A percentile compares a stretch with the other conserved stretches of the same genome.
phyloP scores from a whole-genome alignment of 2,329 filamentous ascomycete genomes.

The Arthrobotrys megalospora region DNA sequence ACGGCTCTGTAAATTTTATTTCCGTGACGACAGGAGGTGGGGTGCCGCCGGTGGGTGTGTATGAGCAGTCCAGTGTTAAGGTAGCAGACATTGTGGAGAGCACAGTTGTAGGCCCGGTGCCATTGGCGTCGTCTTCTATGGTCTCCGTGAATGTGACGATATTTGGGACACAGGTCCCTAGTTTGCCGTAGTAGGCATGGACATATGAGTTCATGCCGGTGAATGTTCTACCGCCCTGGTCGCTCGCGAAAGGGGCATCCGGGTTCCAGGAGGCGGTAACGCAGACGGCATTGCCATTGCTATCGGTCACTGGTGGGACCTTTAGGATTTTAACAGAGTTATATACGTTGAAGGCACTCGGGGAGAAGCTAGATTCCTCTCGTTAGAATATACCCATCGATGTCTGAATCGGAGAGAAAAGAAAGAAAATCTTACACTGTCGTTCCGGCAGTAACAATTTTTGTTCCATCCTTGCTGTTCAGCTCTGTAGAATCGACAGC shows the following conservation, averaged over 20 bases:
- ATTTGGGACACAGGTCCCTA: background rate
- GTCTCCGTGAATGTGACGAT: slow-evolving; percentile 8
- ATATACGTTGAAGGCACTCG: slow-evolving; percentile 31
- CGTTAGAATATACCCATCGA: slow-evolving; percentile 3
- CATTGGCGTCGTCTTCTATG: slow-evolving; percentile 1
- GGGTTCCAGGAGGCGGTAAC: slow-evolving; percentile 11
- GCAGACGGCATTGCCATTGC: slow-evolving; percentile 21
- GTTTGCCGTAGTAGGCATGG: slow-evolving; percentile 28
- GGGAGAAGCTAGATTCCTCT: slow-evolving; percentile 25
- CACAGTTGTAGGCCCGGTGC: slow-evolving; percentile 1
- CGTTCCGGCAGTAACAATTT: slow-evolving; percentile 19
- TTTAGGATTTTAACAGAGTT: slow-evolving; percentile 29
- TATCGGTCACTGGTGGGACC: slow-evolving; percentile 20
- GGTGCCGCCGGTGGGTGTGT: background rate
- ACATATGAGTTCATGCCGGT: slow-evolving; percentile 31
- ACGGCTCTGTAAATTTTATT: slow-evolving; percentile 27
- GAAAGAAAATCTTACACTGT: slow-evolving; percentile 21
- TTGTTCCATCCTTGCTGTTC: slow-evolving; percentile 1
- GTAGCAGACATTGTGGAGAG: background rate
- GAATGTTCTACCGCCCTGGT: slow-evolving; percentile 1
- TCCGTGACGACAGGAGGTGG: slow-evolving; percentile 28
- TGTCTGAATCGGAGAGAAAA: background rate
- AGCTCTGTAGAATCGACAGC: background rate
- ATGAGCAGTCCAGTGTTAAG: slow-evolving; percentile 3
- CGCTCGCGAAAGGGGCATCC: background rate